A percentile compares a stretch with the other conserved stretches of the same genome.
phyloP scores from a whole-genome alignment of 805 yeast species.

The Nakazawaea laoshanensis region DNA sequence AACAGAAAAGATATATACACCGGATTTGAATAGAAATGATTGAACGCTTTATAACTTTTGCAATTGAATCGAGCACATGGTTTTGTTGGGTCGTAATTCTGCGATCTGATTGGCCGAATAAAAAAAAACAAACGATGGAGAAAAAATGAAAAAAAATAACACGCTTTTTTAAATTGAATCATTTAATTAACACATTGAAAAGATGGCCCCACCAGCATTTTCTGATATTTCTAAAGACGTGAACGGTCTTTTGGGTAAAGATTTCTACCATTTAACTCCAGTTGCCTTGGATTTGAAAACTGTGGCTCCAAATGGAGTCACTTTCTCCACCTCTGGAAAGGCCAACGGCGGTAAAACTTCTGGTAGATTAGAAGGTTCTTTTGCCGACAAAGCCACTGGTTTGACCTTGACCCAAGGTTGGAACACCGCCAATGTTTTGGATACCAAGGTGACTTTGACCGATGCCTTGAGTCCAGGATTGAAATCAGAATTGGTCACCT shows the following conservation, averaged over 20 bases:
- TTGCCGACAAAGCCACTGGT: slow-evolving; percentile 87
- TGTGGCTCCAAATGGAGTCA: slow-evolving; percentile 92
- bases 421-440: slow-evolving; percentile 88
- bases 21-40: slow-evolving; percentile 1
- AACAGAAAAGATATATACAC: slow-evolving; percentile 4
- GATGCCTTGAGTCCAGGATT: slow-evolving; percentile 93
- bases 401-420: slow-evolving; percentile 95
- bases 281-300: slow-evolving; percentile 87
- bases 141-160: neutral
- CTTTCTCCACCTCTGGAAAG: slow-evolving; percentile 91
- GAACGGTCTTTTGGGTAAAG: slow-evolving; percentile 83
- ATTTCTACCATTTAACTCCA: slow-evolving; percentile 87
- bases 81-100: neutral
- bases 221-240: slow-evolving; percentile 89
- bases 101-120: neutral
- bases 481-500: slow-evolving; percentile 84
- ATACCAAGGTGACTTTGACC: slow-evolving; percentile 87
- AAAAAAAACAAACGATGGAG: neutral
- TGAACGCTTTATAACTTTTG: neutral
- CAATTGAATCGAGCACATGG: neutral
- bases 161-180: too few relatives aligned
- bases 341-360: slow-evolving; percentile 73
- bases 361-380: slow-evolving; percentile 86
- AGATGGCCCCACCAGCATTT: slow-evolving; percentile 82
- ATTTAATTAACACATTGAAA: neutral